Evolutionary conservation across 768 basidiomycete genomes (phyloP).

Genomic region (Leccinellum luteum): DNA sequence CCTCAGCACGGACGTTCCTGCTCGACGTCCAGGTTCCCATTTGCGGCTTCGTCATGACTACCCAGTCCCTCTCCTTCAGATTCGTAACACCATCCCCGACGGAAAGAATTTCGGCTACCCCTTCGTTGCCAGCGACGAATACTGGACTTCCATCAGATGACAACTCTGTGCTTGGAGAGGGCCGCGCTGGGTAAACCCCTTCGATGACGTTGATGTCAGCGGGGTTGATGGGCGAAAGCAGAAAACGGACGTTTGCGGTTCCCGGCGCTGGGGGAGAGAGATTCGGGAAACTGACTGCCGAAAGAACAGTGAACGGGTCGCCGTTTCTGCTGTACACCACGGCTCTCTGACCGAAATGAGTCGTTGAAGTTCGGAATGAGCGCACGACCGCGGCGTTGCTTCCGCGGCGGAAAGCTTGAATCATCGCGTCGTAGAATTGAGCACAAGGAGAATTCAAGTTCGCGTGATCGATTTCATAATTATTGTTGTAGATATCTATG

Average conservation of each 20-base stretch:
- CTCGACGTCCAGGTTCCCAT: conserved; percentile 72
- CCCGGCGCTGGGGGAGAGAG: conserved; percentile 53
- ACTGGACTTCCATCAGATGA: conserved; percentile 36
- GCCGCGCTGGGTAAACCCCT: conserved; percentile 76
- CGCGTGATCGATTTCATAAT: background rate
- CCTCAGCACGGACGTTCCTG: conserved; percentile 49
- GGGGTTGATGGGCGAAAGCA: conserved; percentile 77
- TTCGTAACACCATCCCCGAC: conserved; percentile 53
- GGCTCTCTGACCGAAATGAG: conserved; percentile 48
- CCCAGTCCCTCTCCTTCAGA: conserved; percentile 64
- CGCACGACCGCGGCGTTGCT: conserved; percentile 5
- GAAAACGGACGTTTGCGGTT: conserved; percentile 62
- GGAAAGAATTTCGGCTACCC: conserved; percentile 61
- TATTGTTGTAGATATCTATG: background rate
- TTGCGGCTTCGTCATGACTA: conserved; percentile 66
- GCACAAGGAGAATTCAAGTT: background rate
- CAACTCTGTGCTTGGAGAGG: conserved; percentile 39
- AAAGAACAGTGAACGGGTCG: conserved; percentile 59
- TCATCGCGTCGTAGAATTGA: background rate
- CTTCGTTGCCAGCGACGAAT: conserved; percentile 76
- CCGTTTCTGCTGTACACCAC: conserved; percentile 63
- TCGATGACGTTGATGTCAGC: conserved; percentile 80
- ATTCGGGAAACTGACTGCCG: conserved; percentile 47
- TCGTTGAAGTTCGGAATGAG: conserved; percentile 32
- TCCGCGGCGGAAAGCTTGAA: background rate